Base-by-base conservation (phyloP, 2,329 filamentous ascomycete species). In the Fusarium illudens region DNA sequence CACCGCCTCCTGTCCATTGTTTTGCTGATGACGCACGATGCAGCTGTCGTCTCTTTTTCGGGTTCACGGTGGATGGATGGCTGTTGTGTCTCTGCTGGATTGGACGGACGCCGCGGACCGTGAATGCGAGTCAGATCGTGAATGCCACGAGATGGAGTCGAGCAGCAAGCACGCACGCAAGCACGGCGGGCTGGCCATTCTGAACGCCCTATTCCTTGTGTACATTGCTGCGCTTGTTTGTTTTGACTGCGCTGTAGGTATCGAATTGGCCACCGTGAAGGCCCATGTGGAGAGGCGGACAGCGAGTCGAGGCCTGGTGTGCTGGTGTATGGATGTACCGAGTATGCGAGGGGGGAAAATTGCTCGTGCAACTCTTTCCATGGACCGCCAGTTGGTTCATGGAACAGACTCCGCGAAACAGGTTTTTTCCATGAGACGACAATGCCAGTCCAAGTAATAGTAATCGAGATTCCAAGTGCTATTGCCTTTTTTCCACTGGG, bases 211-310 rank as follows among this genome's bases (percentile, higher is more conserved):
- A 33, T 59, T 51, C 48, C 22, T 52, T 37, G 20, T 65, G 34
- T 68, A 67, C 65, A 3, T 62, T 46, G 48, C 22, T 22, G 27
- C 44, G 13, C 52, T 37, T 48, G 50, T 46, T 68, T 44, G 34
- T 54, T 51, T 36, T 15, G 49, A 57, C 33, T 22, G 33, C 25
- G 36, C 20, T 37, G 19, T 27, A 52, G 34, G 65, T 68, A 36
- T 62, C 36, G 61, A 68, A 58, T 62, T 68, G 62, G 65, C 65
- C 65, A 68, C 65, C 65, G 65, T 68, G 65, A 68, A 42, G 19
- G 13, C 25, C 17, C 44, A 49, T 19, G 44, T 49, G 44, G 44
- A 49, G 44, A 48, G 25, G 19, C n/a, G 25, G 25, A 29, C 2
- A 32, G n/a, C n/a, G 17, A 49, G 27, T 30, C 42, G n/a, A 30